Evolutionary conservation across 257 asterid species (phyloP).

Genomic region (Solanum bulbocastanum): DNA sequence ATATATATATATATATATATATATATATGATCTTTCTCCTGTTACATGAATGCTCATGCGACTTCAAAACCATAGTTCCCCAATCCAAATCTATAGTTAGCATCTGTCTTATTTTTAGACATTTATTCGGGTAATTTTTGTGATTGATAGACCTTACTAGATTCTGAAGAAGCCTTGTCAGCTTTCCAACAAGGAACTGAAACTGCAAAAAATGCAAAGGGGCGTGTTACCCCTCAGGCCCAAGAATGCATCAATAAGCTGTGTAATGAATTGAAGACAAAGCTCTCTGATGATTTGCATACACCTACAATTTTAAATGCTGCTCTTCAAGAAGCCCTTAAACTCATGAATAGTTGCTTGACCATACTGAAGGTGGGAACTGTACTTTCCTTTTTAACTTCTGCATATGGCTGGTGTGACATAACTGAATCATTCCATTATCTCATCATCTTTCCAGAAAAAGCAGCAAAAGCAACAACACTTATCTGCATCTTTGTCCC

Average conservation of each 20-base stretch:
- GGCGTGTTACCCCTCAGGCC: conserved; percentile 31
- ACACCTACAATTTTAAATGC: conserved; percentile 57
- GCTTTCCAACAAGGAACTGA: conserved; percentile 28
- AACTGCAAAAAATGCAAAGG: conserved; percentile 16
- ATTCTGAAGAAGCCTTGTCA: conserved; percentile 37
- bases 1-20: too few species aligned
- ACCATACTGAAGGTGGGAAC: conserved; percentile 49
- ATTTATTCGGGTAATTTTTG: background rate
- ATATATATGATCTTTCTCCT: background rate
- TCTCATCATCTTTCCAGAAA: conserved; percentile 12
- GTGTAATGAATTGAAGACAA: conserved; percentile 47
- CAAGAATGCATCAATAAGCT: conserved; percentile 49
- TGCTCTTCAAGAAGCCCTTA: conserved; percentile 56
- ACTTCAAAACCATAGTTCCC: background rate
- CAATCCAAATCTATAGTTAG: background rate
- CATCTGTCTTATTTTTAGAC: background rate
- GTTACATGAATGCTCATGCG: background rate
- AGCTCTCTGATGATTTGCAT: conserved; percentile 75
- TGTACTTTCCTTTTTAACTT: background rate
- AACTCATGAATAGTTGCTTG: conserved; percentile 37
- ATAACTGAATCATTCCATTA: background rate
- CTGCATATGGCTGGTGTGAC: background rate
- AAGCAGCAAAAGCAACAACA: conserved; percentile 23
- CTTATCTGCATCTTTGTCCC: conserved; percentile 11
- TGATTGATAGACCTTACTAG: conserved; percentile 55